A percentile compares a stretch with the other conserved stretches of the same genome.
These are phyloP conservation scores for Epichloe festucae DNA, from an alignment of 2,329 filamentous ascomycete genomes.

Conservation along the genomic window DNA sequence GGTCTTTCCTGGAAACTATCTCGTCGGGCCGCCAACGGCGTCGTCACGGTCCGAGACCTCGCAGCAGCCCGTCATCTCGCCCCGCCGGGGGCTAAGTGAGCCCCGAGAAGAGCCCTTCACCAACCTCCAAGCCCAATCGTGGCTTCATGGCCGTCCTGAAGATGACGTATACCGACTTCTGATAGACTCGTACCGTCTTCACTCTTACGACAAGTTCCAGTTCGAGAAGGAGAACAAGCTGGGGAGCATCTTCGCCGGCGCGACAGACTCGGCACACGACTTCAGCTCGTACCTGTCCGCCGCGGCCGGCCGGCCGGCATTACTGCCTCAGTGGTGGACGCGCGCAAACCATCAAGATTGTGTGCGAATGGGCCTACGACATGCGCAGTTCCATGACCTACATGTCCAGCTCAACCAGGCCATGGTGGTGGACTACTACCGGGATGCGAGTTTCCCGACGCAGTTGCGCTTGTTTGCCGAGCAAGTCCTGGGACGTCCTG, in stretches of 20 bases:
- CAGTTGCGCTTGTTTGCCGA: conserved; percentile 30
- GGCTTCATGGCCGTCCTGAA: conserved; percentile 24
- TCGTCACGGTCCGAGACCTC: not conserved
- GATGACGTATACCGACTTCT: conserved; percentile 28
- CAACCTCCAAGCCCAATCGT: conserved; percentile 19
- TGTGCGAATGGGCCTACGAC: conserved; percentile 14
- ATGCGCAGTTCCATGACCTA: conserved; percentile 15
- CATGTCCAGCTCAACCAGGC: conserved; percentile 12
- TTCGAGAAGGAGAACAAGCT: conserved; percentile 7
- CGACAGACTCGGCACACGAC: conserved; percentile 10
- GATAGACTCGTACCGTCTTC: conserved; percentile 30
- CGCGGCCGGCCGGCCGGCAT: conserved; percentile 1
- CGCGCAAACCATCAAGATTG: conserved; percentile 20
- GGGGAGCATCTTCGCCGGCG: conserved; percentile 12
- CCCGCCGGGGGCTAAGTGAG: conserved; percentile 9
- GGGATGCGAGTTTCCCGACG: conserved; percentile 24
- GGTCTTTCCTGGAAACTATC: not conserved
- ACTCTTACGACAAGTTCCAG: conserved; percentile 18
- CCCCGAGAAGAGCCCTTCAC: conserved; percentile 20
- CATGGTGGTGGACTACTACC: conserved; percentile 23
- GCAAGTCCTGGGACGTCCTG: conserved; percentile 11
- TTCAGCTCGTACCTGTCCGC: conserved; percentile 21
- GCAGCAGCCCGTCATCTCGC: conserved; percentile 1
- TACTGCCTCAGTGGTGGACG: conserved; percentile 29
- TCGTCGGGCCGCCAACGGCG: not conserved